Evolutionary conservation across 106 monocot genomes (phyloP).

Genomic region (Gastrodia elata): DNA sequence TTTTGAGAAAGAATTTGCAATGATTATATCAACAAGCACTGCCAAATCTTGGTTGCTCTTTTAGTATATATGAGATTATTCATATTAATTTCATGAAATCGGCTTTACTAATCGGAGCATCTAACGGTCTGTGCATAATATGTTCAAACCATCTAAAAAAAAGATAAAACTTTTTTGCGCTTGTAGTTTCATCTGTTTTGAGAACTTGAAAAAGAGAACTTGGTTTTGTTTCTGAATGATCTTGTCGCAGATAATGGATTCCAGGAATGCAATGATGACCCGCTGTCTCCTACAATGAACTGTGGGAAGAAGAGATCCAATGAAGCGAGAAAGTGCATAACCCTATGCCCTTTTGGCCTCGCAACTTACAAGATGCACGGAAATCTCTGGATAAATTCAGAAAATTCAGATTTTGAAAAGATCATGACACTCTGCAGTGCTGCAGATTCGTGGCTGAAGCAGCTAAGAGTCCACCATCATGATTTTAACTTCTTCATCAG

Average conservation of each 20-base stretch:
- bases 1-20: too few species aligned
- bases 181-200: too few species aligned
- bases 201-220: background rate
- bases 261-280: background rate
- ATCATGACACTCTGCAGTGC: slow-evolving; percentile 12
- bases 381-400: slow-evolving; percentile 8
- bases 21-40: too few species aligned
- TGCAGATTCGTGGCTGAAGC: slow-evolving; percentile 22
- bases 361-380: slow-evolving; percentile 19
- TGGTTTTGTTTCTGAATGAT: background rate
- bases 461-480: slow-evolving; percentile 18
- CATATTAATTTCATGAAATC: too few species aligned
- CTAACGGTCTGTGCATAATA: too few species aligned
- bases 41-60: too few species aligned
- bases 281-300: background rate
- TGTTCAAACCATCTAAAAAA: too few species aligned
- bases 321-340: background rate
- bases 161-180: too few species aligned
- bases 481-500: slow-evolving; percentile 23
- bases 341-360: slow-evolving; percentile 13
- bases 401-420: slow-evolving; percentile 2
- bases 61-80: too few species aligned
- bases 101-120: too few species aligned
- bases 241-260: background rate
- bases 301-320: slow-evolving; percentile 5